These are phyloP conservation scores for Rhinocladiella similis DNA, from an alignment of 2,329 filamentous ascomycete genomes.

Conservation along the genomic window DNA sequence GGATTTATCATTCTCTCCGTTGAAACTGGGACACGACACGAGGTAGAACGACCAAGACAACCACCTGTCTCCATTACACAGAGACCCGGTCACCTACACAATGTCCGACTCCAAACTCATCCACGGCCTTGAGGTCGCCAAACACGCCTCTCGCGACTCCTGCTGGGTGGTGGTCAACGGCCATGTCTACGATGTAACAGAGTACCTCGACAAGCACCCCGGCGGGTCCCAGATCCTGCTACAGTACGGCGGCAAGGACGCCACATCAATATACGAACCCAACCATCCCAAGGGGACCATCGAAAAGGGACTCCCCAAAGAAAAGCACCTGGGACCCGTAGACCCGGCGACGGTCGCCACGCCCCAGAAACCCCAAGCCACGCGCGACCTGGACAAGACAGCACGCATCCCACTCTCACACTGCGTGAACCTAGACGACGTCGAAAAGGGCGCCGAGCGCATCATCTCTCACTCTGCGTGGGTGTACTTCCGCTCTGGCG, in stretches of 20 bases:
- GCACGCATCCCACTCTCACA: slow-evolving; percentile 1
- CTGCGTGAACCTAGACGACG: slow-evolving; percentile 16
- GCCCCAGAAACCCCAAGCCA: not conserved
- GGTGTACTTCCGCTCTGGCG: slow-evolving; percentile 16
- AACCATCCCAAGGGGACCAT: slow-evolving; percentile 17
- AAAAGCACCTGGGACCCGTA: slow-evolving; percentile 9
- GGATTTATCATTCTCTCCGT: too few relatives aligned
- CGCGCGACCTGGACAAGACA: slow-evolving; percentile 18
- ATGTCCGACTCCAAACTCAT: slow-evolving; percentile 43
- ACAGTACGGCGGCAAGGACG: slow-evolving; percentile 84
- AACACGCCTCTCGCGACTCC: slow-evolving; percentile 76
- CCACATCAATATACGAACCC: slow-evolving; percentile 36
- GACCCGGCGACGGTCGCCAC: not conserved
- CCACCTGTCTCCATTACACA: too few relatives aligned
- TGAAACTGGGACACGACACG: not conserved
- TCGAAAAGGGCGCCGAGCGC: slow-evolving; percentile 12
- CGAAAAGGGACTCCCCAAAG: slow-evolving; percentile 12
- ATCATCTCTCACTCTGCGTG: slow-evolving; percentile 11
- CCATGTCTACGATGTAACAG: slow-evolving; percentile 76
- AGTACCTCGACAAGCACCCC: slow-evolving; percentile 82
- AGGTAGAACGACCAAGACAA: not conserved
- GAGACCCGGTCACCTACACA: not conserved
- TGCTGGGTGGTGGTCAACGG: slow-evolving; percentile 86
- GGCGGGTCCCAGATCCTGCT: slow-evolving; percentile 87
- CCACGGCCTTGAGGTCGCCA: slow-evolving; percentile 68